These are phyloP conservation scores for Dryadomyces sulphureus DNA, from an alignment of 2,329 filamentous ascomycete species.

Conservation along the genomic window DNA sequence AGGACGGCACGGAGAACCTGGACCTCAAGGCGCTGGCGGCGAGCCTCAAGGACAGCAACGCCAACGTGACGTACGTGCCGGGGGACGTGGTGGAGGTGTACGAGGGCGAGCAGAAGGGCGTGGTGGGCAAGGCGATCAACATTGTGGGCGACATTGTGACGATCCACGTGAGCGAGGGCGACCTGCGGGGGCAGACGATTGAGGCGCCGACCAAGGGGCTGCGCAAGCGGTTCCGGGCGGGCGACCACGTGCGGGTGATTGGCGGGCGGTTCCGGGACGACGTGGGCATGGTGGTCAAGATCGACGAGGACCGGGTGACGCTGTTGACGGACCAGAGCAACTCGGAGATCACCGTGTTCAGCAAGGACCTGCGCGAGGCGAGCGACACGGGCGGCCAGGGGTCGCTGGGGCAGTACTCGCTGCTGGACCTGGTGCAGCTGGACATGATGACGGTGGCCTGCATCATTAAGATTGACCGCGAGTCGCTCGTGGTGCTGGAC, in stretches of 20 bases:
- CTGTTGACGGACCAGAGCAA: conserved; percentile 86
- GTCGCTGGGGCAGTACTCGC: conserved; percentile 71
- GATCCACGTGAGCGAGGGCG: conserved; percentile 69
- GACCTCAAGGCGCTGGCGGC: conserved; percentile 84
- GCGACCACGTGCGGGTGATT: conserved; percentile 98
- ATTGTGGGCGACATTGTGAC: conserved; percentile 89
- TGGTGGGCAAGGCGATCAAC: conserved; percentile 70
- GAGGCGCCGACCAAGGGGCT: conserved; percentile 87
- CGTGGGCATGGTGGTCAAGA: conserved; percentile 91
- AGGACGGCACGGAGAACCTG: conserved; percentile 86
- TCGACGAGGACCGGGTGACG: conserved; percentile 83
- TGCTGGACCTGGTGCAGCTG: conserved; percentile 88
- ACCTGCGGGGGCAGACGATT: conserved; percentile 67
- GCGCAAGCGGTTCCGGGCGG: conserved; percentile 80
- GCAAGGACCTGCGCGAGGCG: conserved; percentile 87
- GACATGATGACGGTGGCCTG: conserved; percentile 86
- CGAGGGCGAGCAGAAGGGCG: conserved; percentile 84
- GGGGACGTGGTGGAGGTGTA: conserved; percentile 97
- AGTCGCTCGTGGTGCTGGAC: conserved; percentile 78
- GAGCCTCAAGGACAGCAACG: conserved; percentile 72
- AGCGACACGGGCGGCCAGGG: conserved; percentile 82
- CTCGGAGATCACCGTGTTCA: conserved; percentile 92
- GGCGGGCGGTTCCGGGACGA: conserved; percentile 90
- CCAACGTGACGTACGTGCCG: conserved; percentile 71
- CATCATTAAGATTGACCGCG: conserved; percentile 87